Evolutionary conservation across 83 land plant genomes (phyloP), one percentile per base, ranked within the genome.

Genomic region (Diphasiastrum complanatum): DNA sequence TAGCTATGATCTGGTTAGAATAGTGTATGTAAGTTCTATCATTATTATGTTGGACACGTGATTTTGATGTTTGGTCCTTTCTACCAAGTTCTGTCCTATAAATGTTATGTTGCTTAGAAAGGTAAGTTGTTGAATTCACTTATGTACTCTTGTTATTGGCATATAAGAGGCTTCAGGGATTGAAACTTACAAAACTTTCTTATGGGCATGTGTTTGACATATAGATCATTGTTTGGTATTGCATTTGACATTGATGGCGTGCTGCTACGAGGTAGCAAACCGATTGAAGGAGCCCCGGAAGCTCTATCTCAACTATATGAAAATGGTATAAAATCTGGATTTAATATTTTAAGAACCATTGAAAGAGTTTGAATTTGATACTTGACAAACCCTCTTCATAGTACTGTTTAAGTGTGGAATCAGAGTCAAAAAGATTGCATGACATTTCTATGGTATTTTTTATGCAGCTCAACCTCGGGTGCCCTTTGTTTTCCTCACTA

Each of bases 211-310:
- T 58, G 16, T 4, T 45, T 24, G 31, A 20, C 19, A 4, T 27
- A 10, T 55, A 85, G 83, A 69, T 60, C 73, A 36, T 51, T 73
- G 2, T 84, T 87, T 52, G 95, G 89, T 20, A 84, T 87, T 49
- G 95, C 95, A 19, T 87, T 87, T 45, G 95, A 87, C 60, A 87
- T 87, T 31, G 95, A 87, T 46, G 95, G 95, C 5, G 95, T 87
- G 26, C 31, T 87, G 36, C 33, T 84, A 1, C 77, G 75, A 0
- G 95, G 89, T 11, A 18, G 66, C 24, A 60, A 68, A 22, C 81
- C 79, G 2, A 78, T 87, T 29, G 86, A 80, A 30, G 73, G 81
- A 23, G 74, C 95, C 35, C 69, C 82, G 18, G 47, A 45, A 43
- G 89, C 89, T 23, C 71, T 87, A 37, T 62, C 50, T 5, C 74